Conservation (phyloP, 2,329 filamentous ascomycete species). For the Diaporthe vexans region DNA sequence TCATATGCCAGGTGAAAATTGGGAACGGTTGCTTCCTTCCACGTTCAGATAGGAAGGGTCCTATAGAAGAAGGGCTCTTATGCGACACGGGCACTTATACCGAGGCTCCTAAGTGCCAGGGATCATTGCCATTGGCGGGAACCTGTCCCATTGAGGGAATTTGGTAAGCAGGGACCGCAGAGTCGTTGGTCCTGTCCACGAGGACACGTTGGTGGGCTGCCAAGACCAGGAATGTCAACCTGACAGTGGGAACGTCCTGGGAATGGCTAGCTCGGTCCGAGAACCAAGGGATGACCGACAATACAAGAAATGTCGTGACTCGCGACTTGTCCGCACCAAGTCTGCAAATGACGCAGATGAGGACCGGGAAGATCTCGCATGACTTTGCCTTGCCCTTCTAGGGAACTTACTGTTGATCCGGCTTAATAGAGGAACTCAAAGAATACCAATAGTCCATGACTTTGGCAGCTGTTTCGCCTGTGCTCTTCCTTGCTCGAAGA, state of each 20-base stretch:
- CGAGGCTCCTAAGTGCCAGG: conserved; percentile 1
- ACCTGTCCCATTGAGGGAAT: neutral
- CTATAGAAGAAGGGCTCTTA: neutral
- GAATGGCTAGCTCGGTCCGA: conserved; percentile 31
- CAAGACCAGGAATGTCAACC: conserved; percentile 23
- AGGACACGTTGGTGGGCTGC: conserved; percentile 29
- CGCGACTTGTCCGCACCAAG: neutral
- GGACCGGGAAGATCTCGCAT: too few species aligned
- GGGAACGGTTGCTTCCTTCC: conserved; percentile 7
- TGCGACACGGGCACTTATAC: neutral
- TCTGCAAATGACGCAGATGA: neutral
- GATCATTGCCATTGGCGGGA: neutral
- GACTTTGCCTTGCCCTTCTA: too few species aligned
- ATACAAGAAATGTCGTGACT: conserved; percentile 3
- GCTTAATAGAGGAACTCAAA: too few species aligned
- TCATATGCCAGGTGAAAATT: conserved; percentile 5
- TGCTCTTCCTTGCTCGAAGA: neutral
- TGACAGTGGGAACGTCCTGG: neutral
- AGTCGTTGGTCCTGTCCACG: conserved; percentile 10
- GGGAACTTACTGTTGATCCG: too few species aligned
- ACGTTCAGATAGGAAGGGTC: conserved; percentile 15
- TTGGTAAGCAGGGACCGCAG: neutral
- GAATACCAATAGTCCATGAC: too few species aligned
- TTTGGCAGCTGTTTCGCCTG: neutral
- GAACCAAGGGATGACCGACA: conserved; percentile 1